These are phyloP conservation scores for Symbiodinium natans DNA, from an alignment of 73 alveolate genomes.

Conservation along the genomic window DNA sequence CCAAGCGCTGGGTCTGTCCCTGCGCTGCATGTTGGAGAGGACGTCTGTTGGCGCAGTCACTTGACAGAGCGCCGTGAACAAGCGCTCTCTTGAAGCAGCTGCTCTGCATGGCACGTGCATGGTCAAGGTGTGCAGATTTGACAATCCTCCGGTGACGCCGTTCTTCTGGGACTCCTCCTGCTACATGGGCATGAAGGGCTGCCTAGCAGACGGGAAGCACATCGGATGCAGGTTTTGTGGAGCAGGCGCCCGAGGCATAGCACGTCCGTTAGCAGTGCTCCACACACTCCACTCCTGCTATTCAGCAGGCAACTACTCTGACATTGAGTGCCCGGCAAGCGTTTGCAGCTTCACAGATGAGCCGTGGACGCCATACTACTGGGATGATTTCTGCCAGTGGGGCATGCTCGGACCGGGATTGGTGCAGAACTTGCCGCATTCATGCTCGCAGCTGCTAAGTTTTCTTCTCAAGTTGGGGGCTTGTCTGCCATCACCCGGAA, in stretches of 20 bases:
- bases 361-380: slow-evolving; percentile 62
- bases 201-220: slow-evolving; percentile 80
- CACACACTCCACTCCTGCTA: too few species aligned
- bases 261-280: too few species aligned
- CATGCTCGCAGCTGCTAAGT: not conserved
- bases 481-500: not conserved
- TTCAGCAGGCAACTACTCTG: slow-evolving; percentile 28
- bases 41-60: too few species aligned
- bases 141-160: slow-evolving; percentile 37
- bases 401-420: slow-evolving; percentile 25
- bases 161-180: slow-evolving; percentile 66
- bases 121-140: slow-evolving; percentile 25
- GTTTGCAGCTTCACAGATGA: slow-evolving; percentile 48
- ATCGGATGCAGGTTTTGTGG: slow-evolving; percentile 72
- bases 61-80: too few species aligned
- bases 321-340: slow-evolving; percentile 42
- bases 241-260: not conserved
- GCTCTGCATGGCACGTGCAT: too few species aligned
- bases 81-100: too few species aligned
- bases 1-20: not conserved
- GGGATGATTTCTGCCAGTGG: slow-evolving; percentile 75
- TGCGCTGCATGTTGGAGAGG: not conserved
- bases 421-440: not conserved
- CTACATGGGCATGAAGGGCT: slow-evolving; percentile 66
- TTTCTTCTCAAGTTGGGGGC: not conserved